phyloP scores from a whole-genome alignment of 2,329 filamentous ascomycete species.

The Penicillium janthinellum region DNA sequence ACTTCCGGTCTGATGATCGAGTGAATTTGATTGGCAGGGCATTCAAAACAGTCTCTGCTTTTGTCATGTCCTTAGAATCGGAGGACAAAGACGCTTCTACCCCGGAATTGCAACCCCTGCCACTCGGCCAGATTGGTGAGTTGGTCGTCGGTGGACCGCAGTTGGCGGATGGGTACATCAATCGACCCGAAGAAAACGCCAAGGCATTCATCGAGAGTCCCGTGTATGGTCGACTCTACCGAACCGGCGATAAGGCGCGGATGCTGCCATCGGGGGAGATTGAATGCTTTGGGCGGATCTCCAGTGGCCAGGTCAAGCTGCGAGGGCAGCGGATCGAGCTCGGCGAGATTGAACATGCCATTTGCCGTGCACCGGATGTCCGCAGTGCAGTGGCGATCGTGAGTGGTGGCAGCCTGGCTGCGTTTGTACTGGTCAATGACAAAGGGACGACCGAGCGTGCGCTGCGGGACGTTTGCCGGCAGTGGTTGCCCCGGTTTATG shows the following conservation, averaged over 20 bases:
- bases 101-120: constrained; percentile 56
- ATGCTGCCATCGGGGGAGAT: constrained; percentile 68
- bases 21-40: constrained; percentile 75
- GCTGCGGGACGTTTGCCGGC: constrained; percentile 63
- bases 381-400: constrained; percentile 69
- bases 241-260: constrained; percentile 80
- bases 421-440: constrained; percentile 66
- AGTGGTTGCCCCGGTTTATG: constrained; percentile 84
- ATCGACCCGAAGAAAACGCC: constrained; percentile 73
- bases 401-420: constrained; percentile 68
- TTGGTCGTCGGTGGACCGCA: constrained; percentile 80
- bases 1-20: constrained; percentile 58
- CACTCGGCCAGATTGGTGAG: constrained; percentile 71
- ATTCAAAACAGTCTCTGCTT: constrained; percentile 78
- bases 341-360: constrained; percentile 73
- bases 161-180: constrained; percentile 78
- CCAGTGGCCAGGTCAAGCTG: constrained; percentile 80
- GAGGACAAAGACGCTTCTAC: constrained; percentile 17
- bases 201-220: constrained; percentile 69
- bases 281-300: constrained; percentile 81
- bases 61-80: constrained; percentile 60
- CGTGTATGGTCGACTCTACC: constrained; percentile 70
- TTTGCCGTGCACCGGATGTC: constrained; percentile 62
- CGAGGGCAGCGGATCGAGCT: constrained; percentile 81
- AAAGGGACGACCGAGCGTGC: constrained; percentile 40